Conservation (phyloP, 108 stramenopile genomes). For the Schizochytrium sp. region DNA sequence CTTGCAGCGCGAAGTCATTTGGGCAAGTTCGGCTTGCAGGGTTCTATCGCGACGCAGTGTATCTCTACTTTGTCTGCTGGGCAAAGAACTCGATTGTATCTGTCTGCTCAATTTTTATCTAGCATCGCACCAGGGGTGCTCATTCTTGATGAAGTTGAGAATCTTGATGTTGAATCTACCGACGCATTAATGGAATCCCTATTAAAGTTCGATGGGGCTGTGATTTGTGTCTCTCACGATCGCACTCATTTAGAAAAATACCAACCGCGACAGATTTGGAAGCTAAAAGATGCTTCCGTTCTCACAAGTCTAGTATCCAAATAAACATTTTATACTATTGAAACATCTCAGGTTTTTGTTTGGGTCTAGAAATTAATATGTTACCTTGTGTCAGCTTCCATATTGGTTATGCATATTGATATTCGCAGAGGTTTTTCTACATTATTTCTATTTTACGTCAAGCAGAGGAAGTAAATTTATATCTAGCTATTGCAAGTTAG, state of each 20-base stretch:
- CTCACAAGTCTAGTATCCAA: neutral
- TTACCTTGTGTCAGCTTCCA: too few relatives aligned
- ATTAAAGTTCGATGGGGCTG: conserved; percentile 3
- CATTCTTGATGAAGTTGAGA: conserved; percentile 44
- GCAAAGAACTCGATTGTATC: conserved; percentile 11
- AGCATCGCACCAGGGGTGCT: conserved; percentile 1
- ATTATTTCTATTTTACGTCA: too few relatives aligned
- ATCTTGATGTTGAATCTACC: conserved; percentile 40
- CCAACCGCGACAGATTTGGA: neutral
- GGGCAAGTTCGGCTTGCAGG: neutral
- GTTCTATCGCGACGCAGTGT: neutral
- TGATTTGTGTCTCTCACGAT: conserved; percentile 46
- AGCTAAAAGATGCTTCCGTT: neutral
- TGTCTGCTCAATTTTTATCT: neutral
- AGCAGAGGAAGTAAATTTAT: too few relatives aligned
- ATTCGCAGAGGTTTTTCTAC: too few relatives aligned
- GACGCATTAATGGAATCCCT: conserved; percentile 41
- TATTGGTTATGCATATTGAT: too few relatives aligned
- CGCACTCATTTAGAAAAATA: neutral
- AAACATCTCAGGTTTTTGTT: too few relatives aligned
- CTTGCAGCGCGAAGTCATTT: neutral
- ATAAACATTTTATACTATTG: too few relatives aligned
- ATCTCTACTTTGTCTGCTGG: conserved; percentile 43
- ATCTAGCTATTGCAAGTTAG: too few relatives aligned
- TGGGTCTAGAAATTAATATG: too few relatives aligned